Conservation (phyloP, 495 filamentous ascomycete species). For the Bathelium albidoporum region DNA sequence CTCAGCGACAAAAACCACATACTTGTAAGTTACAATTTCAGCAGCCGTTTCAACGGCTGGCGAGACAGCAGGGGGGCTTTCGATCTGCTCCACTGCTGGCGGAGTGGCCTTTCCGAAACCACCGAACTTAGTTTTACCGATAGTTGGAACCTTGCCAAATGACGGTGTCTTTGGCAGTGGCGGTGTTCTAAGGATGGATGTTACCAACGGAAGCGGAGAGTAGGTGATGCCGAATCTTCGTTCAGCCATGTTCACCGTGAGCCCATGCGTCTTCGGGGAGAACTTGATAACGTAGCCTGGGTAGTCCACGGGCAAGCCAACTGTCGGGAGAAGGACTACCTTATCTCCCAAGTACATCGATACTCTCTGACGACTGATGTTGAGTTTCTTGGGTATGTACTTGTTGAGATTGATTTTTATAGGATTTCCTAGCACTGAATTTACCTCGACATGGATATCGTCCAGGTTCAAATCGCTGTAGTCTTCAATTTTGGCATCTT, state of each 20-base stretch:
- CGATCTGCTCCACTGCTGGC: not conserved
- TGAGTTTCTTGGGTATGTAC: slow-evolving; percentile 5
- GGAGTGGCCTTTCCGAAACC: not conserved
- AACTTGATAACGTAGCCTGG: slow-evolving; percentile 9
- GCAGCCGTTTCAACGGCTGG: not conserved
- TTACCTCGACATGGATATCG: slow-evolving; percentile 6
- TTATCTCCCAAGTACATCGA: slow-evolving; percentile 2
- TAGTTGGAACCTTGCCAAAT: slow-evolving; percentile 8
- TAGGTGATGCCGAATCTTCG: slow-evolving; percentile 7
- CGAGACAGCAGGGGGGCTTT: not conserved
- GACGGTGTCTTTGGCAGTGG: slow-evolving; percentile 6
- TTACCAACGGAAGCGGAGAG: not conserved
- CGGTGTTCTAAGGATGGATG: not conserved
- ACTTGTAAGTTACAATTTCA: slow-evolving; percentile 3
- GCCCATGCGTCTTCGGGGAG: slow-evolving; percentile 3
- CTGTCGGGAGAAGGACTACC: slow-evolving; percentile 5
- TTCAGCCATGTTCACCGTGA: slow-evolving; percentile 7
- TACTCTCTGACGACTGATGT: not conserved
- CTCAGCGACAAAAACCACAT: slow-evolving; percentile 5
- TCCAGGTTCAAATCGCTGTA: slow-evolving; percentile 3
- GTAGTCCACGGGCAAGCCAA: slow-evolving; percentile 8
- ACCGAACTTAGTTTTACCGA: slow-evolving; percentile 6
- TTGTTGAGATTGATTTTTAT: slow-evolving; percentile 9
- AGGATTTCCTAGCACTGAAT: not conserved
- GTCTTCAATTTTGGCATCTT: slow-evolving; percentile 8